Evolutionary conservation across 2,329 filamentous ascomycete genomes (phyloP).

Genomic region (Diaporthe sp.): DNA sequence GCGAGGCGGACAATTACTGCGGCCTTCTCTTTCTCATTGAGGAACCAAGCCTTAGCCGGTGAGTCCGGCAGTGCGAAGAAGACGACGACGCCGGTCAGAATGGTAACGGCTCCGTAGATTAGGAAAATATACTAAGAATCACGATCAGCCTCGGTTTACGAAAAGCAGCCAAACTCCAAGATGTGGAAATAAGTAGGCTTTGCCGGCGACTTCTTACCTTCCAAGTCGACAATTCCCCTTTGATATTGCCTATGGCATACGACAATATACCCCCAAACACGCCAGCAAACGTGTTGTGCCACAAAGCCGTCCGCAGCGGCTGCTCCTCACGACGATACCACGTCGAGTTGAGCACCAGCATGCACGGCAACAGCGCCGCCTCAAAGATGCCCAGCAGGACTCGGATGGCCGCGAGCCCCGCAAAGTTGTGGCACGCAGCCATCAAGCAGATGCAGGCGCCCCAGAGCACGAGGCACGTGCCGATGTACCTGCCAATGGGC

Average conservation of each 20-base stretch:
- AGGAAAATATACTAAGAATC: not conserved
- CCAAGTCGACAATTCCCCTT: not conserved
- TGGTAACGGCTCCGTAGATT: not conserved
- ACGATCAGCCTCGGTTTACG: not conserved
- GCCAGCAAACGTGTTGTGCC: not conserved
- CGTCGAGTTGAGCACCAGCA: constrained; percentile 1
- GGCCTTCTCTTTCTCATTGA: not conserved
- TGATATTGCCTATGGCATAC: not conserved
- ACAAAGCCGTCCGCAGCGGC: not conserved
- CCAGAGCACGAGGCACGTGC: not conserved
- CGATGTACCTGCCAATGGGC: not conserved
- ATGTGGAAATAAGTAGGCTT: not conserved
- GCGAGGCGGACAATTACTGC: not conserved
- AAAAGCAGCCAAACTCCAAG: not conserved
- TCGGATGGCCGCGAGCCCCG: not conserved
- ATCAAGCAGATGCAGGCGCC: not conserved
- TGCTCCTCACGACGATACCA: constrained; percentile 8
- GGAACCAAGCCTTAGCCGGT: not conserved
- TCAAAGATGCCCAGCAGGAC: not conserved
- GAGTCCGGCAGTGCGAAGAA: not conserved
- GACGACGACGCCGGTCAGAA: not conserved
- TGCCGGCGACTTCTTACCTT: not conserved
- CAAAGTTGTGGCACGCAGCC: not conserved
- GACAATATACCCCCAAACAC: constrained; percentile 3
- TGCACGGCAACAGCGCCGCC: not conserved